Evolutionary conservation across 345 rosid genomes (phyloP).

Genomic region (Gossypioides kirkii): DNA sequence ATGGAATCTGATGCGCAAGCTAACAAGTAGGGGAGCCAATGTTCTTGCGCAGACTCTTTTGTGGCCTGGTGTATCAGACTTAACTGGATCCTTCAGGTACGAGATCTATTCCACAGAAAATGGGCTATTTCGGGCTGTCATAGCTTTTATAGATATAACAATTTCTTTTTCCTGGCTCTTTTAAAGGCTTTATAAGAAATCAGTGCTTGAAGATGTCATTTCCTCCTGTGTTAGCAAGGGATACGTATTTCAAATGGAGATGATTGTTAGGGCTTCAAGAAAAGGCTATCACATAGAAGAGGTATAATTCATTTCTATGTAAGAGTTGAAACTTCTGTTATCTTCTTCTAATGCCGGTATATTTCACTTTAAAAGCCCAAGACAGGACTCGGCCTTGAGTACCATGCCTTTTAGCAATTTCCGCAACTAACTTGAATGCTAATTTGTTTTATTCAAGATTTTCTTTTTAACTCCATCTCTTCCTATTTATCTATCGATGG

Average conservation of each 20-base stretch:
- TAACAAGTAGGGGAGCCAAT: constrained; percentile 97
- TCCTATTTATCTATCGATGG: neutral
- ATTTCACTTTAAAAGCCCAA: neutral
- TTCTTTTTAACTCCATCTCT: neutral
- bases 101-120: constrained; percentile 7
- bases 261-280: constrained; percentile 95
- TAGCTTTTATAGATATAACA: constrained; percentile 14
- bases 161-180: constrained; percentile 3
- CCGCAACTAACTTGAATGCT: neutral
- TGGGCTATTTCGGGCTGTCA: neutral
- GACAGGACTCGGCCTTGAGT: neutral
- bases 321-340: neutral
- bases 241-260: constrained; percentile 98
- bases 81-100: constrained; percentile 95
- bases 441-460: neutral
- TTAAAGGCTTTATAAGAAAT: constrained; percentile 74
- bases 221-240: constrained; percentile 86
- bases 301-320: constrained; percentile 32
- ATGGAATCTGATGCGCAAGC: constrained; percentile 96
- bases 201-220: constrained; percentile 78
- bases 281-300: constrained; percentile 86
- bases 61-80: constrained; percentile 98
- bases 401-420: neutral
- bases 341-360: neutral
- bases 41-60: constrained; percentile 91